Conservation (phyloP, 371 early-diverging fungal genomes). For the Mucor plumbeus region DNA sequence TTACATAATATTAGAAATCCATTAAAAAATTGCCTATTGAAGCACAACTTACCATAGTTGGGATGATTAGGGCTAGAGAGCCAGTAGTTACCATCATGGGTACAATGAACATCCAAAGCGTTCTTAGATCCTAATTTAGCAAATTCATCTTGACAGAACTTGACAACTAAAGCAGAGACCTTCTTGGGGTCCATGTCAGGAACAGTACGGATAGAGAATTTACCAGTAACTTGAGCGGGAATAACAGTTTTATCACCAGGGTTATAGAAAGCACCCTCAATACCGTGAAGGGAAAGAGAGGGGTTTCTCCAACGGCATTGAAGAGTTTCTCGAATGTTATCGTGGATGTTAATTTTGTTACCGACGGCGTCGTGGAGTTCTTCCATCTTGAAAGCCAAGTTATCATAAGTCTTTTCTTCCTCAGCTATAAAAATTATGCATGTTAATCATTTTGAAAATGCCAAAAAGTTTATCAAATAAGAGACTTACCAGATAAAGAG, state of each 20-base stretch:
- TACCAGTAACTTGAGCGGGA: conserved; percentile 94
- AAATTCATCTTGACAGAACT: conserved; percentile 82
- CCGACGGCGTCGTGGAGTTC: conserved; percentile 87
- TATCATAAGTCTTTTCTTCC: conserved; percentile 84
- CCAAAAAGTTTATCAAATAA: background rate
- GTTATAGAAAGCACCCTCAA: conserved; percentile 95
- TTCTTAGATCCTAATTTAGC: conserved; percentile 90
- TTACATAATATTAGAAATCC: background rate
- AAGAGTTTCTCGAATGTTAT: conserved; percentile 75
- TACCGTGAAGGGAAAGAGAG: conserved; percentile 94
- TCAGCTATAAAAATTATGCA: conserved; percentile 36
- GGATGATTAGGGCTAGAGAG: conserved; percentile 88
- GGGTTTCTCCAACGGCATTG: conserved; percentile 96
- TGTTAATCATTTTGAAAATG: background rate
- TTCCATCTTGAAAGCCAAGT: conserved; percentile 77
- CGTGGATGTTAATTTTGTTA: conserved; percentile 78
- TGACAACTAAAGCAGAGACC: conserved; percentile 74
- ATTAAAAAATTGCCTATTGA: background rate
- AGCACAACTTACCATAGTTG: conserved; percentile 74
- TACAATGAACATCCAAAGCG: conserved; percentile 70
- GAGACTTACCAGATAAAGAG: conserved; percentile 67
- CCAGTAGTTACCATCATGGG: conserved; percentile 94
- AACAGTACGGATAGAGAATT: conserved; percentile 94
- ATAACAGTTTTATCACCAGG: conserved; percentile 97
- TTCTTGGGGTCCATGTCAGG: conserved; percentile 90